These are phyloP conservation scores for Orbilia brochopaga DNA, from an alignment of 2,329 filamentous ascomycete species.

Conservation along the genomic window DNA sequence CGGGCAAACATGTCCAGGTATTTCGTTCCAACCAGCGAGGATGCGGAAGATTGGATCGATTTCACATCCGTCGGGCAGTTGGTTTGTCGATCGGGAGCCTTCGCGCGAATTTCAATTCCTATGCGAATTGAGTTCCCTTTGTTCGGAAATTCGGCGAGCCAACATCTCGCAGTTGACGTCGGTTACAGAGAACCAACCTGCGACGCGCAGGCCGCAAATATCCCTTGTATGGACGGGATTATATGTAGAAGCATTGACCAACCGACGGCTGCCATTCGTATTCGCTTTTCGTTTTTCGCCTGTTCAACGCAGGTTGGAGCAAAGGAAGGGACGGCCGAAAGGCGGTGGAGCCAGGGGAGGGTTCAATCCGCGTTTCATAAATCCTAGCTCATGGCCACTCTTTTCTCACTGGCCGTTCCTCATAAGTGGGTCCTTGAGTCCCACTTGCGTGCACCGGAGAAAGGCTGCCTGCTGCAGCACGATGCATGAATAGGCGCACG, in stretches of 20 bases:
- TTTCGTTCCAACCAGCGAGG: background rate
- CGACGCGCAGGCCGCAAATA: background rate
- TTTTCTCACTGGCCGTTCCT: conserved; percentile 24
- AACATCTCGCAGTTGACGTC: background rate
- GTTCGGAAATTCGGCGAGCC: background rate
- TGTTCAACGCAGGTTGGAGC: background rate
- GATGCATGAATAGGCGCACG: conserved; percentile 45
- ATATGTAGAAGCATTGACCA: background rate
- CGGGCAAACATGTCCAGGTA: background rate
- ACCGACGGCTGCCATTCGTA: background rate
- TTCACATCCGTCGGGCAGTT: background rate
- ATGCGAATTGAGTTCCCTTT: background rate
- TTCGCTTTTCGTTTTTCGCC: background rate
- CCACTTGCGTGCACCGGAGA: conserved; percentile 1
- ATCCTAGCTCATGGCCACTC: conserved; percentile 23
- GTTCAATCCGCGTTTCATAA: conserved; percentile 48
- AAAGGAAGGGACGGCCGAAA: conserved; percentile 11
- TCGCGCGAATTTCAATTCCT: background rate
- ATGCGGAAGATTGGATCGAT: background rate
- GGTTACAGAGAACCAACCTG: background rate
- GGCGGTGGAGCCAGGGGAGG: conserved; percentile 23
- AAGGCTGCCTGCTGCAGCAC: conserved; percentile 32
- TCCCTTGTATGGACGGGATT: background rate
- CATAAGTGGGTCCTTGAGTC: conserved; percentile 8
- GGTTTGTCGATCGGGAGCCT: background rate